Percentiles rank a stretch among this genome's conserved stretches.
Evolutionary conservation across 768 basidiomycete genomes (phyloP).

Genomic region (Hirschioporus abietinus): DNA sequence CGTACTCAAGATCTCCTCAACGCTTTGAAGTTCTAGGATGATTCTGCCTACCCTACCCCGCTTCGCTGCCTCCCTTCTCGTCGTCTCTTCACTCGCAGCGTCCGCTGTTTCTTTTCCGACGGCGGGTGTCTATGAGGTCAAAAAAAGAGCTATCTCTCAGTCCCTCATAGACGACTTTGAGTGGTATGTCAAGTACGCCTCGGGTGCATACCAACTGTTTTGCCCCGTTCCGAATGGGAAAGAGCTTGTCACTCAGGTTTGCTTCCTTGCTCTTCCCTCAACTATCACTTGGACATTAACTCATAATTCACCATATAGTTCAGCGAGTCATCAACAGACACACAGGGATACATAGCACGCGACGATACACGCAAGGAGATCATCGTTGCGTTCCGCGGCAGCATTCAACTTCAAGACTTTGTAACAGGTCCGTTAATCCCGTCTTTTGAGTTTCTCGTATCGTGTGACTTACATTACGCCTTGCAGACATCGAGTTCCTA

Average conservation of each 20-base stretch:
- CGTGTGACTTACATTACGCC: no score
- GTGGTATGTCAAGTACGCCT: constrained; percentile 52
- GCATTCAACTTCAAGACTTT: constrained; percentile 25
- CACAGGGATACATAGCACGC: constrained; percentile 15
- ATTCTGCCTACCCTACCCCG: background rate
- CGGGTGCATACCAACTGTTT: constrained; percentile 39
- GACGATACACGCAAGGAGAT: constrained; percentile 15
- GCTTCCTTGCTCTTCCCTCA: background rate
- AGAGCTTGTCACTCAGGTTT: constrained; percentile 34
- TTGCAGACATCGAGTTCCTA: constrained; percentile 37
- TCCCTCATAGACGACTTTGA: constrained; percentile 28
- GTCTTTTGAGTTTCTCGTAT: no score
- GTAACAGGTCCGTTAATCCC: constrained; percentile 9
- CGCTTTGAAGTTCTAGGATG: background rate
- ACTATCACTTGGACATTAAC: background rate
- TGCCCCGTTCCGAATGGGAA: constrained; percentile 43
- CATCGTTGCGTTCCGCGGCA: constrained; percentile 34
- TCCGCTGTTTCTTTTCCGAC: background rate
- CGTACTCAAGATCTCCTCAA: background rate
- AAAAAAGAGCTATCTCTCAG: background rate
- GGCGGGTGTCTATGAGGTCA: background rate
- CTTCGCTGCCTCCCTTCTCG: background rate
- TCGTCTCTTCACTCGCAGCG: background rate
- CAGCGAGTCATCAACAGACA: constrained; percentile 3
- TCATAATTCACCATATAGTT: background rate